A percentile compares a stretch with the other conserved stretches of the same genome.
Evolutionary conservation across 225 moss, liverwort and hornwort genomes (phyloP).

Genomic region (Physcomitrellopsis africana): DNA sequence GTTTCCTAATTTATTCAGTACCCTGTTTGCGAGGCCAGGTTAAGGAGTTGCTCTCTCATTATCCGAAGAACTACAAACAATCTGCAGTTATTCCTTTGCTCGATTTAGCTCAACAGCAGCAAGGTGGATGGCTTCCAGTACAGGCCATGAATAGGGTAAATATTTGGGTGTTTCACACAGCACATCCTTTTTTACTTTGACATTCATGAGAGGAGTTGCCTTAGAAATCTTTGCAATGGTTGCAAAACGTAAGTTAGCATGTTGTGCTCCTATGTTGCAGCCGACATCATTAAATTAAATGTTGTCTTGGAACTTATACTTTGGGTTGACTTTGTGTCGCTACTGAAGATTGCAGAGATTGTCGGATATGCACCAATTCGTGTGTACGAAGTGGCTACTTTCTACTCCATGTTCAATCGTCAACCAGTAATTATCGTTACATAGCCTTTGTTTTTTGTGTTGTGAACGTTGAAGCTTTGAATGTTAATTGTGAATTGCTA

Average conservation of each 20-base stretch:
- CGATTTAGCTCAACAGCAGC: slow-evolving; percentile 97
- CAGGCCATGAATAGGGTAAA: slow-evolving; percentile 91
- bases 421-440: slow-evolving; percentile 55
- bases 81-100: slow-evolving; percentile 88
- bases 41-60: slow-evolving; percentile 83
- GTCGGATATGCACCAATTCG: slow-evolving; percentile 90
- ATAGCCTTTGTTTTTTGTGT: slow-evolving; percentile 6
- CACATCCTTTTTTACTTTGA: background rate
- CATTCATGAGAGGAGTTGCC: too few species aligned
- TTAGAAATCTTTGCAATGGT: background rate
- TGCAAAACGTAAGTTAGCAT: slow-evolving; percentile 17
- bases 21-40: slow-evolving; percentile 53
- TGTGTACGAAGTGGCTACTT: slow-evolving; percentile 97
- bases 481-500: background rate
- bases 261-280: background rate
- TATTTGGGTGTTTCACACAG: background rate
- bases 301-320: background rate
- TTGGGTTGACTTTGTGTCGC: slow-evolving; percentile 24
- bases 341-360: slow-evolving; percentile 83
- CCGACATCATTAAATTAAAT: slow-evolving; percentile 12
- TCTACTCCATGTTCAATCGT: slow-evolving; percentile 99
- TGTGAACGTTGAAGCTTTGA: background rate
- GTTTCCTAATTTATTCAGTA: slow-evolving; percentile 7
- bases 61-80: slow-evolving; percentile 97
- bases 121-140: slow-evolving; percentile 90